phyloP scores from a whole-genome alignment of 148 eudicot species.

The Rhododendron williamsianum region DNA sequence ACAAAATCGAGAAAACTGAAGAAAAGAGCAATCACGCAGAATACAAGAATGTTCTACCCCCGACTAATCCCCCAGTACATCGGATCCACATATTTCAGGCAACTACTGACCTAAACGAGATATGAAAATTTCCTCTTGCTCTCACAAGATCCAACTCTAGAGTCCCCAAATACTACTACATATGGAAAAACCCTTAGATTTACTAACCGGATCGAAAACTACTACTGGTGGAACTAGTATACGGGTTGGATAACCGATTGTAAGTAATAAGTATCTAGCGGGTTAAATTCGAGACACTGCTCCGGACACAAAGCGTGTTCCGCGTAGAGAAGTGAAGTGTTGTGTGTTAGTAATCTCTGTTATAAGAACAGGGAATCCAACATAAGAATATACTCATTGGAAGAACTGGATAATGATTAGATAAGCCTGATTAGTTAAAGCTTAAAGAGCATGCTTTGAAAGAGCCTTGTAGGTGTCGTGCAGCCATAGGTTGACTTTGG shows the following conservation, averaged over 20 bases:
- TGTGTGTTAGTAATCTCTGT: background rate
- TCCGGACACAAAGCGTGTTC: background rate
- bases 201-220: background rate
- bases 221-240: background rate
- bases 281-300: background rate
- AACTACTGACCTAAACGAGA: too few relatives aligned
- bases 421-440: background rate
- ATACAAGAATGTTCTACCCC: background rate
- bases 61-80: background rate
- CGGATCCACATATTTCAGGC: too few relatives aligned
- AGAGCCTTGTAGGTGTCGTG: background rate
- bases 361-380: background rate
- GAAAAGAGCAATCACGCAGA: background rate
- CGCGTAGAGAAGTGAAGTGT: background rate
- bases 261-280: background rate
- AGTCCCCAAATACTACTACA: background rate
- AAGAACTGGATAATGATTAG: background rate
- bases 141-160: background rate
- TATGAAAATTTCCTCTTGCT: background rate
- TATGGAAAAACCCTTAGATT: too few relatives aligned
- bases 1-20: background rate
- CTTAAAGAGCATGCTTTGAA: conserved; percentile 2
- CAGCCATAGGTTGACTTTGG: background rate
- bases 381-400: background rate
- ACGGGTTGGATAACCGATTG: background rate